Conservation (phyloP, 345 rosid genomes). For the Eucalyptus urophylla region DNA sequence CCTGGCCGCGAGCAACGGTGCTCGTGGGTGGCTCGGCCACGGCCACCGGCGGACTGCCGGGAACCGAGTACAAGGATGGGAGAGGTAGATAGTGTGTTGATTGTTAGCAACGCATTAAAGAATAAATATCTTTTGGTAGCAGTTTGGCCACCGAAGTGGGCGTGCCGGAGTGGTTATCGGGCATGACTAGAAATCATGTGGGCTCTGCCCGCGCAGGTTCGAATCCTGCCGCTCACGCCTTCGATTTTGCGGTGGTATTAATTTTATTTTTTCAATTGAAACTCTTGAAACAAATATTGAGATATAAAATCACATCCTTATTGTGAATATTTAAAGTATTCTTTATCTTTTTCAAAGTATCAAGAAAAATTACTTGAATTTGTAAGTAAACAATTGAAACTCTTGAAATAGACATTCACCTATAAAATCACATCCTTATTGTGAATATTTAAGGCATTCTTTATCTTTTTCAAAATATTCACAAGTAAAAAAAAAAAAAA, state of each 20-base stretch:
- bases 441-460: too few species aligned
- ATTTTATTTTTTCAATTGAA: neutral
- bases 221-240: slow-evolving; percentile 63
- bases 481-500: too few species aligned
- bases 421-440: too few species aligned
- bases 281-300: neutral
- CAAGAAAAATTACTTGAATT: neutral
- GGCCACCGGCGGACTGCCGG: neutral
- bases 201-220: slow-evolving; percentile 93
- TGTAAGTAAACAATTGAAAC: neutral
- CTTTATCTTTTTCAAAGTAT: neutral
- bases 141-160: neutral
- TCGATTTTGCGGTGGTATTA: rapidly evolving
- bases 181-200: slow-evolving; percentile 98
- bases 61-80: neutral
- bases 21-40: neutral
- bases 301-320: neutral
- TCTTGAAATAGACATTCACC: too few species aligned
- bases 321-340: neutral
- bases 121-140: too few species aligned
- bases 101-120: too few species aligned
- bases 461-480: too few species aligned
- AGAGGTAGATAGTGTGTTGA: rapidly evolving
- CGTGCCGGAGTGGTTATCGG: slow-evolving; percentile 98
- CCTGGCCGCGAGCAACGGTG: neutral